Evolutionary conservation across 768 basidiomycete genomes (phyloP).

Genomic region (Pisolithus orientalis): DNA sequence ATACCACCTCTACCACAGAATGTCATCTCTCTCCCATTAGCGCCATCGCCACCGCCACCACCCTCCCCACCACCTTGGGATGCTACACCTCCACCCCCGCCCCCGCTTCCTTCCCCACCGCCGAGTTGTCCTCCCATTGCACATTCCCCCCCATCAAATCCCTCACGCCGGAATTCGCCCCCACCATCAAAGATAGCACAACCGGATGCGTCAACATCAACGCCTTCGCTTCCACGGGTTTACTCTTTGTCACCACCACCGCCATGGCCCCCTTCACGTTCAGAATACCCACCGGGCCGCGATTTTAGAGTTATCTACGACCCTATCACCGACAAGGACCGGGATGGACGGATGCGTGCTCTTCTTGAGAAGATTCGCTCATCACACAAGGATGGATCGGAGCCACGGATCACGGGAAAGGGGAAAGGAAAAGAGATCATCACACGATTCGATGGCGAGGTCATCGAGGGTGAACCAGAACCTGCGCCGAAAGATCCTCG

Average conservation of each 20-base stretch:
- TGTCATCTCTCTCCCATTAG: conserved; percentile 8
- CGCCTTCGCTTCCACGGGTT: conserved; percentile 23
- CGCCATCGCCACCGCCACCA: conserved; percentile 18
- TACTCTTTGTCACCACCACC: conserved; percentile 41
- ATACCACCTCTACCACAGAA: conserved; percentile 17
- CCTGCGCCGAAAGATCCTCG: conserved; percentile 49
- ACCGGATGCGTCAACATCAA: conserved; percentile 24
- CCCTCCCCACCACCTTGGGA: conserved; percentile 7
- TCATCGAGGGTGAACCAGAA: conserved; percentile 37
- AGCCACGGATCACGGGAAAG: conserved; percentile 52
- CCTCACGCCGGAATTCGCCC: conserved; percentile 12
- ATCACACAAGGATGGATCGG: conserved; percentile 25
- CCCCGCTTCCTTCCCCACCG: conserved; percentile 22
- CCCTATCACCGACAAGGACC: conserved; percentile 43
- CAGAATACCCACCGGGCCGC: conserved; percentile 41
- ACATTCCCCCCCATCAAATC: conserved; percentile 8
- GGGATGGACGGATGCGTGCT: conserved; percentile 32
- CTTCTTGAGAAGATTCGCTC: conserved; percentile 37
- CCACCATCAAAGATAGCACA: conserved; percentile 23
- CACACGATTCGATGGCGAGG: conserved; percentile 49
- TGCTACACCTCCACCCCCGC: conserved; percentile 13
- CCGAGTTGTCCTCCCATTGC: conserved; percentile 23
- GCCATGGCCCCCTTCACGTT: conserved; percentile 50
- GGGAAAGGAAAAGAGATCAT: conserved; percentile 58
- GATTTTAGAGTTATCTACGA: conserved; percentile 63